Conservation (phyloP, 2,329 filamentous ascomycete species). For the Coniella lustricola region DNA sequence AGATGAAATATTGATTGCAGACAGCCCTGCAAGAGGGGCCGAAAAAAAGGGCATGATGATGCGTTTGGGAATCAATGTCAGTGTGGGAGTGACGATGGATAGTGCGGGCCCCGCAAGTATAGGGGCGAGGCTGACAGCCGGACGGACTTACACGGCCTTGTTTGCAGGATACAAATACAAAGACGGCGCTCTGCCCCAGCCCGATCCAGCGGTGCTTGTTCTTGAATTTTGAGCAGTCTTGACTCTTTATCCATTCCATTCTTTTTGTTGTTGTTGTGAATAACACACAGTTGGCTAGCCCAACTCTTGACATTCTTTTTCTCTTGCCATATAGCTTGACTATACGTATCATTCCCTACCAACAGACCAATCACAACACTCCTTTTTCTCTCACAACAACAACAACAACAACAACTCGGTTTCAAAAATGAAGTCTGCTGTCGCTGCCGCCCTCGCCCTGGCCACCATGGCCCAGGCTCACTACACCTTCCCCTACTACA, state of each 20-base stretch:
- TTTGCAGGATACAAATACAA: not conserved
- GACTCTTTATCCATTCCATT: not conserved
- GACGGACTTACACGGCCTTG: not conserved
- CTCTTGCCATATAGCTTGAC: not conserved
- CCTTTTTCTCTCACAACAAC: not conserved
- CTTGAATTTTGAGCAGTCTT: not conserved
- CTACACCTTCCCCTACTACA: not conserved
- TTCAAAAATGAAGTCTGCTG: not conserved
- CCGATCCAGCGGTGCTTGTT: not conserved
- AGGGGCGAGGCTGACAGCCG: too few relatives aligned
- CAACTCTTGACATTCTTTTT: not conserved
- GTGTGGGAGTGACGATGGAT: too few relatives aligned
- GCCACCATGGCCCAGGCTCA: not conserved
- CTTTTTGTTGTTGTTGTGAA: not conserved
- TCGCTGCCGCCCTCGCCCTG: not conserved
- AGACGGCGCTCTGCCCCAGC: not conserved
- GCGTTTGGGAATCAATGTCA: too few relatives aligned
- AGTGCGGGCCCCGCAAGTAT: too few relatives aligned
- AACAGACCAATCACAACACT: too few relatives aligned
- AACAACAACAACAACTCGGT: not conserved
- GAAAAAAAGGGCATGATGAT: too few relatives aligned
- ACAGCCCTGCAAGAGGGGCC: too few relatives aligned
- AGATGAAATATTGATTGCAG: too few relatives aligned
- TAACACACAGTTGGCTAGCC: not conserved
- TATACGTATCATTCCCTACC: not conserved